Conservation (phyloP, 2,329 filamentous ascomycete genomes). For the Hypoxylon sp. region DNA sequence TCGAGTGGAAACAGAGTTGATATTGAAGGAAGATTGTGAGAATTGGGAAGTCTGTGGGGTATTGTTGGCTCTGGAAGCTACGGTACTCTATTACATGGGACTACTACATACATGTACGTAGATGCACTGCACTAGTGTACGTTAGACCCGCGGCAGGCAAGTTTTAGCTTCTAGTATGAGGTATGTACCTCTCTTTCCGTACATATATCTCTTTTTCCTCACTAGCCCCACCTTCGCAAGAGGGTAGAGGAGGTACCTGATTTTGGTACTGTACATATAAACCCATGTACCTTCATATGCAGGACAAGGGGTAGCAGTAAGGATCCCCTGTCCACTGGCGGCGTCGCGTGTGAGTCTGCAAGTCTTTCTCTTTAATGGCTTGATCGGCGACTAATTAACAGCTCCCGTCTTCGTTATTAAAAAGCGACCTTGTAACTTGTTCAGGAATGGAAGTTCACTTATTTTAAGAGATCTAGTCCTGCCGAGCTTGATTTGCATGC, state of each 20-base stretch:
- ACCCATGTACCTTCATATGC: conserved; percentile 6
- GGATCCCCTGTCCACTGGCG: conserved; percentile 22
- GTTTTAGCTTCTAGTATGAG: too few species aligned
- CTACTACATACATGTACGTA: neutral
- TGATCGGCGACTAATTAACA: conserved; percentile 50
- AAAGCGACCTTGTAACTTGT: conserved; percentile 32
- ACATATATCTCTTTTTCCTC: neutral
- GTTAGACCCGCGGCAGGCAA: too few species aligned
- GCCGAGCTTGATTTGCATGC: conserved; percentile 14
- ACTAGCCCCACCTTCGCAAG: neutral
- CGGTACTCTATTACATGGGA: conserved; percentile 7
- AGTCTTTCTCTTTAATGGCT: conserved; percentile 39
- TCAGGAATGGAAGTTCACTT: conserved; percentile 27
- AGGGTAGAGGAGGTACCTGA: conserved; percentile 5
- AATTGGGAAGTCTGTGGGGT: conserved; percentile 35
- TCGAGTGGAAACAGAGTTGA: conserved; percentile 41
- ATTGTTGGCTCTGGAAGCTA: conserved; percentile 21
- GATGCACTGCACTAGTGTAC: neutral
- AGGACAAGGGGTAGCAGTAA: conserved; percentile 32
- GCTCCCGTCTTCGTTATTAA: conserved; percentile 42
- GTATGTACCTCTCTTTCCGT: neutral
- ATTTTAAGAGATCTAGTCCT: conserved; percentile 22
- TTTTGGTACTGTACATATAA: conserved; percentile 6
- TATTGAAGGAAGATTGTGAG: conserved; percentile 38
- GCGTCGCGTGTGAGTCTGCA: conserved; percentile 36